Percentiles rank a stretch among this genome's conserved stretches.
Evolutionary conservation across 345 rosid genomes (phyloP).

Genomic region (Syzygium oleosum): DNA sequence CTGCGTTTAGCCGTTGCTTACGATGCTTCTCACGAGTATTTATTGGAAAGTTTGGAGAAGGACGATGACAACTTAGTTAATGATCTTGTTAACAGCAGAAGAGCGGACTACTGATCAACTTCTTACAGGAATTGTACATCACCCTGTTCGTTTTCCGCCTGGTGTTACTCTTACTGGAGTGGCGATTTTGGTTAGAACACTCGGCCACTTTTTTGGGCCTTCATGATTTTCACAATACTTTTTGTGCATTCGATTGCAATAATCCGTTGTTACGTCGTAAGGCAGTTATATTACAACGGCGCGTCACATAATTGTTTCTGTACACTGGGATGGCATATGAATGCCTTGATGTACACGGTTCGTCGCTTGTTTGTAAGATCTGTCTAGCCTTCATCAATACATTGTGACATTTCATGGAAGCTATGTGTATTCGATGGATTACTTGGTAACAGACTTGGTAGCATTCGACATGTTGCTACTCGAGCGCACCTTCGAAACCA

Average conservation of each 20-base stretch:
- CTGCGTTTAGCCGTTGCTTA: constrained; percentile 57
- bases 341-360: neutral
- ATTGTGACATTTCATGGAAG: neutral
- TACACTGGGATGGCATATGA: neutral
- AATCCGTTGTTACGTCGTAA: neutral
- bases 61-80: constrained; percentile 24
- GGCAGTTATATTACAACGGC: neutral
- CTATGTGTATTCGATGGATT: neutral
- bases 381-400: neutral
- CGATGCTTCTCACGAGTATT: constrained; percentile 35
- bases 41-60: constrained; percentile 56
- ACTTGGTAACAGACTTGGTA: neutral
- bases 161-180: neutral
- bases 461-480: neutral
- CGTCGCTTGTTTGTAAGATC: neutral
- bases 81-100: constrained; percentile 38
- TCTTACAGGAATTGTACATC: neutral
- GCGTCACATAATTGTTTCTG: neutral
- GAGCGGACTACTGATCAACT: constrained; percentile 30
- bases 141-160: neutral
- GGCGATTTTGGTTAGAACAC: neutral
- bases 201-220: neutral
- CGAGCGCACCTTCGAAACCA: no score
- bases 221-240: neutral
- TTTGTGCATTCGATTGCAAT: neutral